Evolutionary conservation across 139 green algal genomes (phyloP).

Genomic region (Edaphochlamys debaryana): DNA sequence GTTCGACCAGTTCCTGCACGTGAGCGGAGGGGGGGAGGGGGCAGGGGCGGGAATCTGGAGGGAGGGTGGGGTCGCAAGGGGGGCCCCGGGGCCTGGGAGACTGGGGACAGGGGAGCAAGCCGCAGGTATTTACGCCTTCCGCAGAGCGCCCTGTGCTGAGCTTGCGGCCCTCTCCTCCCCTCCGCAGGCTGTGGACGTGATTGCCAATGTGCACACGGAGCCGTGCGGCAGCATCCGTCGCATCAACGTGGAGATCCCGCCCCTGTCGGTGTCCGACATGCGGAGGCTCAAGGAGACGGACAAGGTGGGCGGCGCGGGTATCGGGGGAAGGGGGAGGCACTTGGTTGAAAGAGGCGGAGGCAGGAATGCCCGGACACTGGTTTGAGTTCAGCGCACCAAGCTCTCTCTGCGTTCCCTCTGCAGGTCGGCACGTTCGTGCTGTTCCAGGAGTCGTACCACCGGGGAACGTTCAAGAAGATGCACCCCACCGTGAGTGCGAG

Average conservation of each 20-base stretch:
- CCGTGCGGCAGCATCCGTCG: constrained; percentile 75
- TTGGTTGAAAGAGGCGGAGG: no score
- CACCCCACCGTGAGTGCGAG: constrained; percentile 43
- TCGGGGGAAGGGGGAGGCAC: no score
- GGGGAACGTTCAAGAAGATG: constrained; percentile 71
- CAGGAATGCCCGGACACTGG: no score
- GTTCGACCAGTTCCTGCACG: constrained; percentile 74
- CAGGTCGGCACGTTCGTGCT: constrained; percentile 79
- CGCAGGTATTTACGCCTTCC: no score
- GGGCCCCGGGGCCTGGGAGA: no score
- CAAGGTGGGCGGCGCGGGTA: no score
- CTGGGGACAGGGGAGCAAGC: no score
- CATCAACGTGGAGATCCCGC: constrained; percentile 82
- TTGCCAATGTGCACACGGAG: constrained; percentile 64
- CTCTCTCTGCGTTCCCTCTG: neutral
- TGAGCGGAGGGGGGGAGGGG: no score
- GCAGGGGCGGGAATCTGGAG: no score
- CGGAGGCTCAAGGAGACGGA: constrained; percentile 76
- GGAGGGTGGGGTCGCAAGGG: no score
- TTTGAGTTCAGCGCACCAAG: no score
- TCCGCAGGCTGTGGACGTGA: constrained; percentile 65
- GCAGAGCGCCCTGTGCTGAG: no score
- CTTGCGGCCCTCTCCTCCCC: neutral
- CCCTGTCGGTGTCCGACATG: constrained; percentile 78
- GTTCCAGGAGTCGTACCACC: constrained; percentile 80